phyloP scores from a whole-genome alignment of 169 alveolate genomes.

The Plasmodium reichenowi region DNA sequence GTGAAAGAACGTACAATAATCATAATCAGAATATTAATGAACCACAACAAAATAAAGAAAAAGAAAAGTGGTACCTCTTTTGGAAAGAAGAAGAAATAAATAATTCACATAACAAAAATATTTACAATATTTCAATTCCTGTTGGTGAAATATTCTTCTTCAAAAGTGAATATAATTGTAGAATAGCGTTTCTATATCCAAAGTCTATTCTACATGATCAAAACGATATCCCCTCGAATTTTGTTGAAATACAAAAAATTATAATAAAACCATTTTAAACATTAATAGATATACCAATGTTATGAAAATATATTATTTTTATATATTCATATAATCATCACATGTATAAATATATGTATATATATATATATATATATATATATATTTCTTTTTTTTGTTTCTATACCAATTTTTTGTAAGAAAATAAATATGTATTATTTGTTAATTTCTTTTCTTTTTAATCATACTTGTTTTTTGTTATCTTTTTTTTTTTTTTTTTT shows the following conservation, averaged over 20 bases:
- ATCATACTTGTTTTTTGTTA: too few species aligned
- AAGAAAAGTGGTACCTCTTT: constrained; percentile 58
- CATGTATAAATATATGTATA: not conserved
- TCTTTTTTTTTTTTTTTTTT: too few species aligned
- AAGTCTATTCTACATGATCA: constrained; percentile 2
- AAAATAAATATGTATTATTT: not conserved
- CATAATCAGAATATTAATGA: not conserved
- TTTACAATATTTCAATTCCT: constrained; percentile 8
- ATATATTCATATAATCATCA: not conserved
- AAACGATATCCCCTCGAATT: constrained; percentile 33
- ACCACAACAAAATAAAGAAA: not conserved
- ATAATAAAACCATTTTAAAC: constrained; percentile 48
- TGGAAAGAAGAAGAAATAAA: constrained; percentile 64
- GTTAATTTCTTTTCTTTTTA: too few species aligned
- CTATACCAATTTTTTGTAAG: not conserved
- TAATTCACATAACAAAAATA: not conserved
- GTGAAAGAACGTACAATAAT: constrained; percentile 10
- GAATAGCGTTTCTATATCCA: constrained; percentile 50
- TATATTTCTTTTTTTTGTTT: not conserved
- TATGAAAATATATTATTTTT: not conserved
- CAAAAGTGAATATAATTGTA: constrained; percentile 39
- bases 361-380: not conserved
- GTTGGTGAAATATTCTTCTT: constrained; percentile 71
- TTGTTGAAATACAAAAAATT: constrained; percentile 43
- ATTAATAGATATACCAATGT: not conserved